Evolutionary conservation across 805 yeast species (phyloP), one percentile per base, ranked within the genome.

Genomic region (Saturnispora mendoncae): DNA sequence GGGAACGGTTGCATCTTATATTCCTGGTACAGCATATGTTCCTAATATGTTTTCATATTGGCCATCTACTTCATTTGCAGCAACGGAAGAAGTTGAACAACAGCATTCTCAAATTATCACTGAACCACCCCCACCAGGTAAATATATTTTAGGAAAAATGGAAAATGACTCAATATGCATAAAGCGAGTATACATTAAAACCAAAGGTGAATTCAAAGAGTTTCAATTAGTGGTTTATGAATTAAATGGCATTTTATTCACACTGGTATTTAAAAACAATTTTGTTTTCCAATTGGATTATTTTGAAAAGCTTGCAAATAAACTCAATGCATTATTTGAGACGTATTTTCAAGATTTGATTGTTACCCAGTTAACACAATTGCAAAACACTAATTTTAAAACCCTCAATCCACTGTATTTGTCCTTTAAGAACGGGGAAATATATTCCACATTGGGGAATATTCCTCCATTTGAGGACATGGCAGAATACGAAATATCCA

Each of bases 241-340:
- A 44, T 46, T 52, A 6, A 54, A 55, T 39, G 63, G 64, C 8
- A 50, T 56, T 9, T 27, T 60, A 28, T 57, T 58, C 33, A 39
- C 47, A 0, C 26, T 58, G 20, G 19, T 60, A 3, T 53, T 42
- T 39, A 34, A 51, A 8, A 19, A 45, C 2, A 41, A 38, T 4
- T 24, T 43, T n/a, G 18, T 12, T 2, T 28, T 43, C 6, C 14
- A 34, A 10, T 24, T 38, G 5, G 9, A n/a, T 8, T 38, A 38
- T 7, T 56, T 43, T 32, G 43, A 46, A 32, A 5, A 32, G 4
- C 37, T 59, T 3, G 44, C 50, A 12, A 4, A 20, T 5, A 45
- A 49, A 18, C 42, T 60, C 6, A 51, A 55, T 30, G 38, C 40
- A 2, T 20, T 59, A 4, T 57, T 54, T 44, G 44, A 45, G 3